phyloP scores from a whole-genome alignment of 805 yeast species.

The Candida krabiensis region DNA sequence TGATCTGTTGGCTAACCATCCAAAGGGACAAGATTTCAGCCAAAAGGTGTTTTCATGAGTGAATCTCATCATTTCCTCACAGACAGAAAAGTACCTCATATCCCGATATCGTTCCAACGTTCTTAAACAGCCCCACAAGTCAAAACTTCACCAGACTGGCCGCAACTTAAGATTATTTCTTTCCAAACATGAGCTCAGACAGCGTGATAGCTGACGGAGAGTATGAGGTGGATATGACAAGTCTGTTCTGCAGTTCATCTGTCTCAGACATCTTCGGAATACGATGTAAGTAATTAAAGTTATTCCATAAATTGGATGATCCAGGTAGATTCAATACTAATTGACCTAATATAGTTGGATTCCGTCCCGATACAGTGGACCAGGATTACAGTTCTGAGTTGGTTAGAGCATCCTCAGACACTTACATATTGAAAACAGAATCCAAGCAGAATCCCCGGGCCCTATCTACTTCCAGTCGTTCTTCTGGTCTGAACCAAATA shows the following conservation, averaged over 20 bases:
- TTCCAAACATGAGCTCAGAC: too few species aligned
- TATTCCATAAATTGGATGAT: neutral
- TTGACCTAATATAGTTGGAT: too few species aligned
- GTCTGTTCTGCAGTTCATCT: constrained; percentile 18
- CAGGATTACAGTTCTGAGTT: constrained; percentile 21
- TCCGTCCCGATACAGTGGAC: constrained; percentile 35
- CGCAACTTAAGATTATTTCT: too few species aligned
- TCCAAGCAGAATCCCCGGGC: constrained; percentile 24
- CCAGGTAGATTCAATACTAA: too few species aligned
- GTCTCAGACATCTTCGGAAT: constrained; percentile 31
- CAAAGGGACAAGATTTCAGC: too few species aligned
- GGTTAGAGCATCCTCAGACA: constrained; percentile 20
- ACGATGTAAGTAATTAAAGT: constrained; percentile 26
- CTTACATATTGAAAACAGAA: constrained; percentile 26
- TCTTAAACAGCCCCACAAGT: too few species aligned
- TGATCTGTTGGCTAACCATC: too few species aligned
- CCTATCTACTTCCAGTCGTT: constrained; percentile 9
- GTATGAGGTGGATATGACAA: constrained; percentile 33
- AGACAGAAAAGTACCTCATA: too few species aligned
- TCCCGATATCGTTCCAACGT: too few species aligned
- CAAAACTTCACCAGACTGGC: too few species aligned
- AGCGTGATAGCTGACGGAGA: constrained; percentile 37
- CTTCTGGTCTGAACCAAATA: constrained; percentile 16
- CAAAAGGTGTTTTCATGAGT: too few species aligned
- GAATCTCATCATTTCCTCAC: too few species aligned